Evolutionary conservation across 75 land plant species (phyloP).

Genomic region (Gnetum montanum): DNA sequence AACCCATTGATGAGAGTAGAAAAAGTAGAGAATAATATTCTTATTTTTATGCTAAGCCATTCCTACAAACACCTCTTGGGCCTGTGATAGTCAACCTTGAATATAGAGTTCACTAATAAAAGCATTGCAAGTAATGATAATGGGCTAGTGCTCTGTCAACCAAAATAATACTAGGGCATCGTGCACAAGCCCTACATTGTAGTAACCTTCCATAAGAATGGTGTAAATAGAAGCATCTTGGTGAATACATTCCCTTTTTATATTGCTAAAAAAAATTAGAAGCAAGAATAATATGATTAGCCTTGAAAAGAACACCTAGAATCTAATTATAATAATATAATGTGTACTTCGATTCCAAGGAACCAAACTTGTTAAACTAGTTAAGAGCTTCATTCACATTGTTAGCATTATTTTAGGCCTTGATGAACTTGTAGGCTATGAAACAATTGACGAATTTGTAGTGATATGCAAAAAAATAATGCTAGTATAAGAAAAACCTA

Average conservation of each 20-base stretch:
- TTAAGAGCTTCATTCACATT: constrained; percentile 8
- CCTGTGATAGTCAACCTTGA: constrained; percentile 1
- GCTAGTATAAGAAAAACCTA: too few species aligned
- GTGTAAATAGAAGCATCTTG: constrained; percentile 20
- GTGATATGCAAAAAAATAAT: too few species aligned
- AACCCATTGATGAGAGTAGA: constrained; percentile 24
- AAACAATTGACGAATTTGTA: constrained; percentile 1
- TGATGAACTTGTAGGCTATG: constrained; percentile 9
- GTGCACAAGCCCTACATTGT: background rate
- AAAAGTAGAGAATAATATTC: constrained; percentile 21
- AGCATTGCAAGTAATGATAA: constrained; percentile 12
- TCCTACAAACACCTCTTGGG: constrained; percentile 10
- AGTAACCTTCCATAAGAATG: constrained; percentile 18
- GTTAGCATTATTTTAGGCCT: constrained; percentile 7
- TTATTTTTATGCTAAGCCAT: constrained; percentile 31
- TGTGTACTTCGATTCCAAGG: background rate
- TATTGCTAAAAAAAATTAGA: background rate
- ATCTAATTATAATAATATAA: constrained; percentile 8
- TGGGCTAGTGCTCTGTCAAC: constrained; percentile 8
- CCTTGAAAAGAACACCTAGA: constrained; percentile 9
- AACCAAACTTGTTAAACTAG: constrained; percentile 4
- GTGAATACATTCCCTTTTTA: background rate
- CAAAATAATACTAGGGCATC: constrained; percentile 5
- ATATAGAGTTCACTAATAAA: constrained; percentile 20
- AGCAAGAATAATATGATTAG: background rate